Base-by-base conservation (phyloP, 2,329 filamentous ascomycete species). In the Alternaria sp. region DNA sequence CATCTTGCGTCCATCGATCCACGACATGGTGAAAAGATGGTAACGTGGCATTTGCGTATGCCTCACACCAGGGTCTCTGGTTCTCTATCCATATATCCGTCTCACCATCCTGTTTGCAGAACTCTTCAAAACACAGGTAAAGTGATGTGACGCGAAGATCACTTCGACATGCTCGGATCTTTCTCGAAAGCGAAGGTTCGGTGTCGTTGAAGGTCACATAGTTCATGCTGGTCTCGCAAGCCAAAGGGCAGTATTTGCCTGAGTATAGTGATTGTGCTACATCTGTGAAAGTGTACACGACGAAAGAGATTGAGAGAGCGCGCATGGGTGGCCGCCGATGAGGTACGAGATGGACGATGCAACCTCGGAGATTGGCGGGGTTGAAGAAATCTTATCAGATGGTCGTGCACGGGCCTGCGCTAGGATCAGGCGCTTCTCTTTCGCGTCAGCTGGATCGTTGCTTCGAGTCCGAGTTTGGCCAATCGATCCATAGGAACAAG, bases 201-300 rank as follows among this genome's bases (percentile, higher is more conserved):
- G 71, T 74, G 54, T 76, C 73, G 57, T 74, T 74, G 62, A 74
- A 76, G 11, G 67, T 69, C 31, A 65, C 67, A 48, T 74, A 74
- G 41, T 68, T 67, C 41, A 74, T 52, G 1, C 56, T 66, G 5
- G 72, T 68, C 21, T 72, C 68, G 61, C 73, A 76, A 33, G 68
- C 69, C 41, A 61, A 57, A 37, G 73, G 73, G 50, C 73, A 76
- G 51, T 63, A 71, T 28, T 64, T 67, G 7, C 72, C 68, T 4
- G 63, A 56, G 17, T 63, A 54, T 9, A 67, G 34, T 28, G 68
- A 61, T n/a, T 41, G 24, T 17, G 58, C 57, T 56, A 56, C 62
- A 63, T 63, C 9, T 26, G 46, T n/a, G 8, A 56, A 24, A 9
- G 28, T 42, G 29, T 40, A 41, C 9, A 61, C n/a, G 7, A 53